Evolutionary conservation across 306 rosid species (phyloP).

Genomic region (Lithocarpus polystachyus): DNA sequence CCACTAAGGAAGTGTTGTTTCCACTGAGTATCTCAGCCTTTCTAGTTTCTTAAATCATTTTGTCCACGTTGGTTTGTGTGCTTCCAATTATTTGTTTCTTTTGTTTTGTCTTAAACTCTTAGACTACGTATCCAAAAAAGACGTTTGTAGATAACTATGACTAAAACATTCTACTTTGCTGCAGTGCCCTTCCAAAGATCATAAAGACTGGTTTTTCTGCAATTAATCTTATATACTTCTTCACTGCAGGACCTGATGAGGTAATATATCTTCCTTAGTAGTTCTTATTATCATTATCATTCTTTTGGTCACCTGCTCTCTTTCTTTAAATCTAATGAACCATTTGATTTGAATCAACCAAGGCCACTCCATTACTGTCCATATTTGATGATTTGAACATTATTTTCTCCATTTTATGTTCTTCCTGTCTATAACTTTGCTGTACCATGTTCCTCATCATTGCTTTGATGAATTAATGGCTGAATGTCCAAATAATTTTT

Average conservation of each 20-base stretch:
- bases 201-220: slow-evolving; percentile 96
- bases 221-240: slow-evolving; percentile 97
- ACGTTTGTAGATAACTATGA: slow-evolving; percentile 13
- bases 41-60: background rate
- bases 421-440: too few relatives aligned
- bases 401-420: background rate
- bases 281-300: background rate
- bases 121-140: background rate
- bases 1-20: background rate
- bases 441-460: background rate
- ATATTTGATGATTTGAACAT: background rate
- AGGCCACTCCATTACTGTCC: background rate
- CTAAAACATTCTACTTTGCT: slow-evolving; percentile 24
- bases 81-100: background rate
- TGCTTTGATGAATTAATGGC: background rate
- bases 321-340: background rate
- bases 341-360: background rate
- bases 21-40: background rate
- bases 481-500: background rate
- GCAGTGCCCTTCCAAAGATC: slow-evolving; percentile 91
- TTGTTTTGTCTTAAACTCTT: background rate
- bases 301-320: background rate
- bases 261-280: slow-evolving; percentile 33
- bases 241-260: slow-evolving; percentile 99
- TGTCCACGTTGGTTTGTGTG: background rate